Percentiles rank a stretch among this genome's conserved stretches.
phyloP scores from a whole-genome alignment of 306 rosid species.

The Quercus suber region DNA sequence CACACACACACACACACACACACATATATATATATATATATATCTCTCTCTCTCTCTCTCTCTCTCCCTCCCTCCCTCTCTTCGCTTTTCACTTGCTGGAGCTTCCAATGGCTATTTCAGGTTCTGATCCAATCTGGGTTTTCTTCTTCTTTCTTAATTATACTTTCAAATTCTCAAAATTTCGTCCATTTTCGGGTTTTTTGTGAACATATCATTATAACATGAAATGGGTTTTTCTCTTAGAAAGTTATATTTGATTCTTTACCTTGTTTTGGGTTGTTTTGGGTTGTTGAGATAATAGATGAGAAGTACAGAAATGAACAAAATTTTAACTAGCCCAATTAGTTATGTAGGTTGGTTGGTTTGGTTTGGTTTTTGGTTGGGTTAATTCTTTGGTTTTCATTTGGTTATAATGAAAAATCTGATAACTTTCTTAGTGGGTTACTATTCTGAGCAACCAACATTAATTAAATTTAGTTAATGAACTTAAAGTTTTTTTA shows the following conservation, averaged over 20 bases:
- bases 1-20: background rate
- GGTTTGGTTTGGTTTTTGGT: background rate
- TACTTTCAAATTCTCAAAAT: constrained; percentile 11
- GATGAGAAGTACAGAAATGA: background rate
- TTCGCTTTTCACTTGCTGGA: constrained; percentile 12
- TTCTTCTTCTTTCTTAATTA: constrained; percentile 14
- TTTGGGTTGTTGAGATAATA: constrained; percentile 8
- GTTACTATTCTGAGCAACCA: background rate
- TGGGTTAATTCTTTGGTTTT: background rate
- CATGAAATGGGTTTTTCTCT: background rate
- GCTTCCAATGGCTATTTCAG: constrained; percentile 32
- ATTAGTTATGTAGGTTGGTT: background rate
- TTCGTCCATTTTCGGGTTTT: background rate
- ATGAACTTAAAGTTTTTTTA: background rate
- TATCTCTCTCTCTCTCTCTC: background rate
- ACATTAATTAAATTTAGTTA: background rate
- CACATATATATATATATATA: too few species aligned
- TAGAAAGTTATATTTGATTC: background rate
- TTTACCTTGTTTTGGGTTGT: background rate
- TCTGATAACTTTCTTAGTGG: background rate
- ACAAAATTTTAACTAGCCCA: background rate
- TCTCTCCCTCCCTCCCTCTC: background rate
- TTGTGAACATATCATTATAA: background rate
- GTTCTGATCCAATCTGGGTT: constrained; percentile 31
- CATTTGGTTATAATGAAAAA: background rate